Evolutionary conservation across 345 rosid genomes (phyloP).

Genomic region (Syzygium aqueum): DNA sequence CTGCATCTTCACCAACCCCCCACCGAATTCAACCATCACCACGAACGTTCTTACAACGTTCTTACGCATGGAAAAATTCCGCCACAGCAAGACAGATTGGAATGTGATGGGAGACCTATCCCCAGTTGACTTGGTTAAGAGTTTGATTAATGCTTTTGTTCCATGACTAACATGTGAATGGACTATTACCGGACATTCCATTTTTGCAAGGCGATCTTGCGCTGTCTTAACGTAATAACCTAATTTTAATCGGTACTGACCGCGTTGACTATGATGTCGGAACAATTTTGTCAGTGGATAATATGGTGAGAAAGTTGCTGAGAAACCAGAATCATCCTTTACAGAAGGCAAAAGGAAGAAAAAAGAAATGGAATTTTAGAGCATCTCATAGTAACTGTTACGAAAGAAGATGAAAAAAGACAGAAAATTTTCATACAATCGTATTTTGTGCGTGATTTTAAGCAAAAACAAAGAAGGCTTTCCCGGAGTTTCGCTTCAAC

Average conservation of each 20-base stretch:
- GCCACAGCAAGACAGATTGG: too few relatives aligned
- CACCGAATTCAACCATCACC: too few relatives aligned
- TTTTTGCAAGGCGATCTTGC: too few relatives aligned
- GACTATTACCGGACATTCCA: too few relatives aligned
- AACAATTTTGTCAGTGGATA: not conserved
- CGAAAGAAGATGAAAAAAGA: not conserved
- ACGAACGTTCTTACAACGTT: too few relatives aligned
- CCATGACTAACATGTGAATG: too few relatives aligned
- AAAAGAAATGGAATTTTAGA: not conserved
- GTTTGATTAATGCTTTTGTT: too few relatives aligned
- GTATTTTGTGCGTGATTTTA: not conserved
- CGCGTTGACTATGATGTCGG: not conserved
- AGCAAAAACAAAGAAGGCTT: not conserved
- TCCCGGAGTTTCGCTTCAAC: not conserved
- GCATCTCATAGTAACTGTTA: not conserved
- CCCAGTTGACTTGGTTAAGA: too few relatives aligned
- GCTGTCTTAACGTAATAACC: too few relatives aligned
- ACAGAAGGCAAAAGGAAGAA: not conserved
- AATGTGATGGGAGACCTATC: too few relatives aligned
- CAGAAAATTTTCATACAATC: fast-evolving
- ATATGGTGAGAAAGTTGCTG: not conserved
- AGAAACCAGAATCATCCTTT: not conserved
- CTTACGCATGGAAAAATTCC: too few relatives aligned
- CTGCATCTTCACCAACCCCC: too few relatives aligned
- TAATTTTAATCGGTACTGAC: not conserved